Evolutionary conservation across 495 filamentous ascomycete species (phyloP), one percentile per base, ranked within the genome.

Genomic region (Penicillium cosmopolitanum): DNA sequence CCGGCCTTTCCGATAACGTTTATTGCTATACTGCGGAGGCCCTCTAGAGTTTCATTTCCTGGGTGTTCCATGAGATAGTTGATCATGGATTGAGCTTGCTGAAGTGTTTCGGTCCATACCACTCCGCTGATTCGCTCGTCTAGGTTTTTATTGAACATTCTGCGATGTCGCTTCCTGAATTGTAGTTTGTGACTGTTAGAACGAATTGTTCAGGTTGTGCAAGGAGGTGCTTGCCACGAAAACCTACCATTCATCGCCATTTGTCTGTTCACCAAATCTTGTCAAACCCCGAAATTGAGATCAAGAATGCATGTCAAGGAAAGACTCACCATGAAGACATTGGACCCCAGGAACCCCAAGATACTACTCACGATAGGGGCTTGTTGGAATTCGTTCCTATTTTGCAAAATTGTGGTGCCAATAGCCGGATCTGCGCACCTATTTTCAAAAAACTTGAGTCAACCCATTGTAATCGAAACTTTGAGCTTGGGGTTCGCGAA

Each of bases 1-100:
- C 71, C 75, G 15, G 75, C 71, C 51, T 56, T 48, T 3, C 74
- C 73, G 16, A 80, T 64, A 5, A 79, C 76, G 58, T 80, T 76
- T 62, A 79, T 73, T 19, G 78, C 73, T 16, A 77, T 51, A 44
- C 60, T 61, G 1, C 67, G 66, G 13, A 75, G 56, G 2, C 68
- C 67, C 11, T 50, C 50, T 5, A 76, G 50, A 3, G 65, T 73
- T 40, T 65, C 48, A 44, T 56, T 52, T 1, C 64, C 64, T 1
- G 72, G 67, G 46, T 67, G 54, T 1, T 60, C 7, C 5, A 66
- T 44, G 43, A 73, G 44, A 48, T 66, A 66, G 1, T 61, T 28
- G 21, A 60, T 47, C 75, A 80, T 76, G 8, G 60, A 51, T 35
- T 56, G 50, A 0, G 73, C 67, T 60, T 79, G 75, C 25, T 52